Conservation (phyloP, 192 early-diverging fungal species). For the Spizellomyces sp. region DNA sequence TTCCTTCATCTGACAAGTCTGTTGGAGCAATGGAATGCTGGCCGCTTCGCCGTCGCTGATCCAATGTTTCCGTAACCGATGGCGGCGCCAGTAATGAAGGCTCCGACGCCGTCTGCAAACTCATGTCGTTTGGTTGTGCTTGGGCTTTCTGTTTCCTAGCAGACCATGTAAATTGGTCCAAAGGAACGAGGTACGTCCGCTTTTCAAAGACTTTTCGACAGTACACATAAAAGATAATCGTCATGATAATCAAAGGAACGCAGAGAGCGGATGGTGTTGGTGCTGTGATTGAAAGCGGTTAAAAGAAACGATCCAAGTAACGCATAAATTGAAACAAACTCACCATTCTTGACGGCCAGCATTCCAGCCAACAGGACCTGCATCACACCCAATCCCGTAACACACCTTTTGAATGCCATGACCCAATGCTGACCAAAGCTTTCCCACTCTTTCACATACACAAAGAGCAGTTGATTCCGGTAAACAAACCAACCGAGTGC, state of each 20-base stretch:
- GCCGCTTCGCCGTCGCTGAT: too few species aligned
- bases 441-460: slow-evolving; percentile 58
- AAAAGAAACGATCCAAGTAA: background rate
- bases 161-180: slow-evolving; percentile 25
- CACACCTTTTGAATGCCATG: slow-evolving; percentile 45
- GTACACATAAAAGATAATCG: slow-evolving; percentile 41
- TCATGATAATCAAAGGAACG: slow-evolving; percentile 36
- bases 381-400: slow-evolving; percentile 45
- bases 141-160: background rate
- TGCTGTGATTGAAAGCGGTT: background rate
- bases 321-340: background rate
- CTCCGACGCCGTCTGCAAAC: background rate
- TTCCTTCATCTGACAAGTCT: background rate
- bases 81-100: background rate
- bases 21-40: background rate
- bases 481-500: slow-evolving; percentile 46
- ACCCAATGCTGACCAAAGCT: slow-evolving; percentile 50
- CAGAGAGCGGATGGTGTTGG: slow-evolving; percentile 21
- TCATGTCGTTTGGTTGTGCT: background rate
- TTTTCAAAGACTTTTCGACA: slow-evolving; percentile 41
- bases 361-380: slow-evolving; percentile 45
- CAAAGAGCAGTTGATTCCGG: slow-evolving; percentile 55
- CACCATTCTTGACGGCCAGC: slow-evolving; percentile 35
- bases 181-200: slow-evolving; percentile 34
- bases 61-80: background rate